A percentile compares a stretch with the other conserved stretches of the same genome.
phyloP scores from a whole-genome alignment of 768 basidiomycete species.

The Chlorophyllum brunneum region DNA sequence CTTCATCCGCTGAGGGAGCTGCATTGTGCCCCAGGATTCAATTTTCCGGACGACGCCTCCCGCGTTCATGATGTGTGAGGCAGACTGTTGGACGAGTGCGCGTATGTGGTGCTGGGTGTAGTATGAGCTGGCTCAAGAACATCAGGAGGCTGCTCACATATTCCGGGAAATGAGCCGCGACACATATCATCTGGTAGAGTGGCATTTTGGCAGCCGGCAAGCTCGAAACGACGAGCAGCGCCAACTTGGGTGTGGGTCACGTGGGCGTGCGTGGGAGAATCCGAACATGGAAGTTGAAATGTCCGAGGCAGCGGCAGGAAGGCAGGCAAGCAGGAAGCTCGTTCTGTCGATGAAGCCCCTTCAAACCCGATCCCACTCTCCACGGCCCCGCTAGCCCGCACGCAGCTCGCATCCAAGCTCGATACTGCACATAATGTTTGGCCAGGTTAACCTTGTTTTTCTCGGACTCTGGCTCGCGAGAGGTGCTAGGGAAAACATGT shows the following conservation, averaged over 20 bases:
- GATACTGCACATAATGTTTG: neutral
- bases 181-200: slow-evolving; percentile 84
- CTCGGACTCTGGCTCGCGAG: too few species aligned
- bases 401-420: neutral
- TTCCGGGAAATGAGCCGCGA: slow-evolving; percentile 69
- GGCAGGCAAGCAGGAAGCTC: neutral
- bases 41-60: slow-evolving; percentile 84
- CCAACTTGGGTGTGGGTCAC: neutral
- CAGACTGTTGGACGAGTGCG: slow-evolving; percentile 66
- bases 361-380: neutral
- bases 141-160: slow-evolving; percentile 47
- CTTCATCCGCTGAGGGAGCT: slow-evolving; percentile 73
- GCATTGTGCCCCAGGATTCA: slow-evolving; percentile 68
- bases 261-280: too few species aligned
- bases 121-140: neutral
- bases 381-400: slow-evolving; percentile 6
- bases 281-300: neutral
- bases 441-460: neutral
- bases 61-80: slow-evolving; percentile 63
- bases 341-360: slow-evolving; percentile 1
- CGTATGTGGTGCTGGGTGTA: slow-evolving; percentile 65
- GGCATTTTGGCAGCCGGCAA: slow-evolving; percentile 54
- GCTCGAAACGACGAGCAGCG: neutral
- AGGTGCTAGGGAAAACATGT: too few species aligned
- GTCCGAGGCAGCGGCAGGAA: neutral